phyloP scores from a whole-genome alignment of 202 grass and related monocot species.

The Digitaria exilis region DNA sequence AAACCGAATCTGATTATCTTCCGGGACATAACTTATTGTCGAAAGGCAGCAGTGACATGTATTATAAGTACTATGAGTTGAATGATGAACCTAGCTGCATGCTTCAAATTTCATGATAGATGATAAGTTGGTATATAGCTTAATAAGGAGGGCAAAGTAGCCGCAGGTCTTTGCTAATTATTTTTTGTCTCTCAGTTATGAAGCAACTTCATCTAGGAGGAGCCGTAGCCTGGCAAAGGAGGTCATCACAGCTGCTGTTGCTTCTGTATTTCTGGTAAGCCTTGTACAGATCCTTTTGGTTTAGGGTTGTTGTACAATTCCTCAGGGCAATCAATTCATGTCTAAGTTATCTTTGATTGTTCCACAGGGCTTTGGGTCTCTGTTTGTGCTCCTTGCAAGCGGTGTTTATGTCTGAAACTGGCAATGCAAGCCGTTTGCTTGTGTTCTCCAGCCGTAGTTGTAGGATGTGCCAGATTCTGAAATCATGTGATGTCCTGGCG shows the following conservation, averaged over 20 bases:
- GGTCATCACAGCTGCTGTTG: slow-evolving; percentile 49
- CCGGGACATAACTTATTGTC: neutral
- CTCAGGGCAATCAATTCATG: neutral
- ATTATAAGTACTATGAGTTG: neutral
- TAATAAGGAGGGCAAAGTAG: neutral
- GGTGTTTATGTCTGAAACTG: slow-evolving; percentile 75
- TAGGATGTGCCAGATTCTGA: no score
- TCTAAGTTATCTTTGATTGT: slow-evolving; percentile 24
- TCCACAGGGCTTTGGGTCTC: slow-evolving; percentile 80
- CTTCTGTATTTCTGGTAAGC: slow-evolving; percentile 71
- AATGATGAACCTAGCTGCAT: neutral
- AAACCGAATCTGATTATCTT: neutral
- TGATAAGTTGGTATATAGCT: neutral
- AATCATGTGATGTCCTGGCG: no score
- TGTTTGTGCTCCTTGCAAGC: slow-evolving; percentile 80
- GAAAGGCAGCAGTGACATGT: no score
- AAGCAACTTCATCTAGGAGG: slow-evolving; percentile 81
- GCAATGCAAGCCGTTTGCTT: neutral
- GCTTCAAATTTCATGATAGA: neutral
- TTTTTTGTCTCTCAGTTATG: slow-evolving; percentile 60
- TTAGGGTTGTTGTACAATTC: neutral
- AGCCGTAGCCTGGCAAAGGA: slow-evolving; percentile 80
- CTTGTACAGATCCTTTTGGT: neutral
- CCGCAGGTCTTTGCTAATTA: neutral
- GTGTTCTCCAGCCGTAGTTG: neutral